Conservation (phyloP, 768 basidiomycete species). For the Phaeotremella skinneri region DNA sequence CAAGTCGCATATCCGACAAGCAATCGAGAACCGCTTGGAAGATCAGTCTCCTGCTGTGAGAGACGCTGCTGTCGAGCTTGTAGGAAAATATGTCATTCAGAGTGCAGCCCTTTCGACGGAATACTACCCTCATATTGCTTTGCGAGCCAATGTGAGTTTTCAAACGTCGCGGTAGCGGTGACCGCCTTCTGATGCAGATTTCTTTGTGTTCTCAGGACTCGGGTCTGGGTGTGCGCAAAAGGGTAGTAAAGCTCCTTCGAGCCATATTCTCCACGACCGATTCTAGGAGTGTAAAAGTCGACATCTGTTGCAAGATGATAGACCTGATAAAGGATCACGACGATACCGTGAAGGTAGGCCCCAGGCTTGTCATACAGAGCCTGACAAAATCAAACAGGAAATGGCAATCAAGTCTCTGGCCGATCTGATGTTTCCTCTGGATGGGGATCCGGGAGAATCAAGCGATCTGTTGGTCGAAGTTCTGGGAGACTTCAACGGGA, state of each 20-base stretch:
- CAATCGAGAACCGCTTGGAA: constrained; percentile 83
- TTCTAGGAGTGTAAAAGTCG: constrained; percentile 63
- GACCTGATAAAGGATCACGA: constrained; percentile 88
- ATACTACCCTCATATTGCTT: constrained; percentile 83
- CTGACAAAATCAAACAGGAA: constrained; percentile 55
- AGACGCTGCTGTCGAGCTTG: constrained; percentile 92
- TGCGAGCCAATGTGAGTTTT: constrained; percentile 83
- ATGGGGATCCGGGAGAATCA: constrained; percentile 49
- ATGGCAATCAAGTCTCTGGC: constrained; percentile 84
- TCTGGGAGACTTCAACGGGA: constrained; percentile 74
- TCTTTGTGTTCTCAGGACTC: constrained; percentile 69
- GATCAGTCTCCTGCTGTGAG: constrained; percentile 93
- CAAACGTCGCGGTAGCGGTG: neutral
- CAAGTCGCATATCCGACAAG: constrained; percentile 62
- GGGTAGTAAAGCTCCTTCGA: constrained; percentile 91
- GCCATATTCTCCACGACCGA: constrained; percentile 69
- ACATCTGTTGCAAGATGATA: constrained; percentile 79
- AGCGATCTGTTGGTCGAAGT: constrained; percentile 78
- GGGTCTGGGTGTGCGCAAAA: constrained; percentile 86
- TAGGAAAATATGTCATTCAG: constrained; percentile 95
- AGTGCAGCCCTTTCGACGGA: constrained; percentile 81
- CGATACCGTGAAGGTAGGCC: constrained; percentile 71
- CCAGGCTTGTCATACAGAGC: neutral
- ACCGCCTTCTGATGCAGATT: neutral
- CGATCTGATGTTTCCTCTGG: constrained; percentile 73